A percentile compares a stretch with the other conserved stretches of the same genome.
Evolutionary conservation across 2,329 filamentous ascomycete species (phyloP).

Genomic region (Rhynchosporium graminicola): DNA sequence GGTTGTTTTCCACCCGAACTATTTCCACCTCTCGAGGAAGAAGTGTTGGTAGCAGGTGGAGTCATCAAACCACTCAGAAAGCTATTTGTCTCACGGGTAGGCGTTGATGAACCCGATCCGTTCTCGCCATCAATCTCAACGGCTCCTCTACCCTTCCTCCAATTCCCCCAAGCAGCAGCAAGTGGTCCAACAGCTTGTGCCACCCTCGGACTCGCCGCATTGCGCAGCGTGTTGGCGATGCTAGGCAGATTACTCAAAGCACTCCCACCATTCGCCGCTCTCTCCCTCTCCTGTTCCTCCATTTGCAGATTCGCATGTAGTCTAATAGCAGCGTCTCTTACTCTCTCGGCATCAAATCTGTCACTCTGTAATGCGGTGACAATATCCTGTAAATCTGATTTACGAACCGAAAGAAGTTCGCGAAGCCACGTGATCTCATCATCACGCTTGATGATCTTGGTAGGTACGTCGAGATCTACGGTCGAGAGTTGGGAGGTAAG

Average conservation of each 20-base stretch:
- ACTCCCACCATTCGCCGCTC: conserved; percentile 71
- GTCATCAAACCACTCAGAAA: conserved; percentile 83
- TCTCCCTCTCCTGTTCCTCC: conserved; percentile 94
- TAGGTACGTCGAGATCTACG: conserved; percentile 73
- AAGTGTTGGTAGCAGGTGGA: conserved; percentile 64
- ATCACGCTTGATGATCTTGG: conserved; percentile 86
- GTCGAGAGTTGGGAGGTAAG: conserved; percentile 72
- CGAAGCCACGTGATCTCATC: conserved; percentile 95
- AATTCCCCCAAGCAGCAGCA: conserved; percentile 95
- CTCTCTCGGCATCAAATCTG: conserved; percentile 72
- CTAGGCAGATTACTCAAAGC: conserved; percentile 66
- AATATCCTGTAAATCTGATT: conserved; percentile 90
- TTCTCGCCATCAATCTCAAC: conserved; percentile 10
- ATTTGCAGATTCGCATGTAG: conserved; percentile 94
- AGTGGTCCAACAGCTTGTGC: conserved; percentile 76
- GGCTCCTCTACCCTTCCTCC: conserved; percentile 61
- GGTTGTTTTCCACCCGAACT: conserved; percentile 48
- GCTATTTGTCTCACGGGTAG: conserved; percentile 49
- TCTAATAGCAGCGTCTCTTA: conserved; percentile 89
- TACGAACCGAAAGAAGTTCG: conserved; percentile 85
- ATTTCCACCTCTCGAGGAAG: conserved; percentile 38
- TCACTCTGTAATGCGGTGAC: conserved; percentile 76
- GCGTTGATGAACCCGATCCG: conserved; percentile 12
- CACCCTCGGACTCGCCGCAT: conserved; percentile 73
- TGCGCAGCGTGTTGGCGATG: conserved; percentile 73